Conservation (phyloP, 345 rosid species). For the Syzygium aqueum region DNA sequence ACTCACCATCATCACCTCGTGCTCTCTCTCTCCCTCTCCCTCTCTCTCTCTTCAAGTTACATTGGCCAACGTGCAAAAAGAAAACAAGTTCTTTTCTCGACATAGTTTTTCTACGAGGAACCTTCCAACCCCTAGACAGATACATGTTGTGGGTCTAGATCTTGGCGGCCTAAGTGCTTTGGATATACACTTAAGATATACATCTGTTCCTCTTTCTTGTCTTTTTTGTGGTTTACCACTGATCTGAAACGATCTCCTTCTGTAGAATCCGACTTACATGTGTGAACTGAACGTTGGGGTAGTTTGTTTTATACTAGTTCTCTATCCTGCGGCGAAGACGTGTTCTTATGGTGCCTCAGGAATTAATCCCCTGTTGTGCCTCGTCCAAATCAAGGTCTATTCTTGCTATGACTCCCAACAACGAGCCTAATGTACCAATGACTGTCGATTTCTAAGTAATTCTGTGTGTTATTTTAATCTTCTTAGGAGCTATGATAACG, state of each 20-base stretch:
- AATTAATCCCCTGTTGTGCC: too few relatives aligned
- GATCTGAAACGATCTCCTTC: neutral
- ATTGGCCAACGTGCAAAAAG: neutral
- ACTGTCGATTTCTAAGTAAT: neutral
- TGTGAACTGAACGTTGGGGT: neutral
- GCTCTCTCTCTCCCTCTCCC: neutral
- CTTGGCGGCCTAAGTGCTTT: neutral
- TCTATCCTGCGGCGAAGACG: too few relatives aligned
- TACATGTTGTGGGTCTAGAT: neutral
- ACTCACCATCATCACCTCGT: slow-evolving; percentile 1
- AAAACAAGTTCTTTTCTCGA: neutral
- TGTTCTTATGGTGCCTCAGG: too few relatives aligned
- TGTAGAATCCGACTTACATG: neutral
- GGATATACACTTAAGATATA: neutral
- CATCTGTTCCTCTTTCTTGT: neutral
- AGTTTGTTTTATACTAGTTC: neutral
- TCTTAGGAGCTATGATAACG: neutral
- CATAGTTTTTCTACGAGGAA: neutral
- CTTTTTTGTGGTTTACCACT: neutral
- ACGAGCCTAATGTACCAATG: neutral
- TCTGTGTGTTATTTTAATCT: neutral
- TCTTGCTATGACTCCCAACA: neutral
- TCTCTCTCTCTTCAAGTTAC: neutral
- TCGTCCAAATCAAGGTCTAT: neutral
- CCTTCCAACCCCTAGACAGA: neutral